Base-by-base conservation (phyloP, 192 early-diverging fungal genomes). In the Glomus cerebriforme region DNA sequence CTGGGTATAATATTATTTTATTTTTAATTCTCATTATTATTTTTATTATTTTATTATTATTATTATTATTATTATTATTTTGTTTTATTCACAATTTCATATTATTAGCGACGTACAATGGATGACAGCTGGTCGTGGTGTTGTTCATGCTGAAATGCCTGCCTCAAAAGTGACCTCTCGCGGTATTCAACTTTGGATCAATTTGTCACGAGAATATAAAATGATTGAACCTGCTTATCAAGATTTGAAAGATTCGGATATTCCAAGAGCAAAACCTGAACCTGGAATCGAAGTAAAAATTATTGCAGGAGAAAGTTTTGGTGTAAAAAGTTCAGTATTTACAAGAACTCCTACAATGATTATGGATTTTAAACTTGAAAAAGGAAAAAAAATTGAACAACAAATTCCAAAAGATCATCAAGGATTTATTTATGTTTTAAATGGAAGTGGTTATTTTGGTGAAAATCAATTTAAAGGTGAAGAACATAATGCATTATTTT, bases 241-340 rank as follows among this genome's bases (percentile, higher is more conserved):
- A 81, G 94, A 93, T 43, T 86, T 93, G 27, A 84, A 86, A 7
- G 88, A 87, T 43, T 81, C 86, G 31, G 82, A 92, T 27, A 92
- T 97, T 27, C 91, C 92, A 39, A 83, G 88, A 34, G 92, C 88
- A 13, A 64, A 70, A 13, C 85, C 88, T 22, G 82, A 83, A 49
- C 83, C 85, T 13, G 89, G 87, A 54, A 81, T 90, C 0, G 69
- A 80, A 19, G 90, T 95, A 84, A 95, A 93, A 77, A 94, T 98
- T 65, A 95, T 96, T 81, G 94, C 95, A 3, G 96, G 96, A n/a
- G 86, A 91, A 69, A 88, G 90, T 17, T 91, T 91, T 77, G 95
- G 89, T 35, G 85, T 90, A 17, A 83, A 88, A 59, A 92, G 91
- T 3, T 85, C 85, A 27, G 92, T 96, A 22, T 82, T 89, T 59